Percentiles rank a stretch among this genome's conserved stretches.
Evolutionary conservation across 306 rosid species (phyloP).

Genomic region (Delonix regia): DNA sequence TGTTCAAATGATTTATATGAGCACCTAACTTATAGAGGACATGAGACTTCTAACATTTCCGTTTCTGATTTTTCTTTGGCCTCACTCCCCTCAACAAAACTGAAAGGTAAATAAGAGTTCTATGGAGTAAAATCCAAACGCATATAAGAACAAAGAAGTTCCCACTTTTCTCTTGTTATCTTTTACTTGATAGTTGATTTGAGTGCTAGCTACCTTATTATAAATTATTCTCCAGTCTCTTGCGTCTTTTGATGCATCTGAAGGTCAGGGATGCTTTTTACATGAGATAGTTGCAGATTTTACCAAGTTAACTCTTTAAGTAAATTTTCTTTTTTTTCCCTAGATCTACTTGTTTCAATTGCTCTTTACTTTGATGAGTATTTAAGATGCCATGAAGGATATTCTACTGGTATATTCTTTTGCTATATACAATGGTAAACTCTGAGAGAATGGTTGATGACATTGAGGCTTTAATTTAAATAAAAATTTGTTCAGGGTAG

Average conservation of each 20-base stretch:
- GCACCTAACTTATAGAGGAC: slow-evolving; percentile 13
- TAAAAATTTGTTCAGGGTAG: slow-evolving; percentile 9
- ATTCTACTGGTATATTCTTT: slow-evolving; percentile 16
- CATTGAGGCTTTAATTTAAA: slow-evolving; percentile 7
- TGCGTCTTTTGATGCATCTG: neutral
- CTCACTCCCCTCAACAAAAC: neutral
- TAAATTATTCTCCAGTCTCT: too few relatives aligned
- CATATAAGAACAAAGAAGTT: neutral
- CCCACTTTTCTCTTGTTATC: slow-evolving; percentile 9
- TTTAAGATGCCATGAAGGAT: slow-evolving; percentile 25
- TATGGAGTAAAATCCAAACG: neutral
- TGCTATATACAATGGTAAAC: slow-evolving; percentile 20
- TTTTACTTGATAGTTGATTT: neutral
- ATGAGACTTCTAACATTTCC: neutral
- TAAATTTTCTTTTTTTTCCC: slow-evolving; percentile 5
- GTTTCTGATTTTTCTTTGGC: slow-evolving; percentile 18
- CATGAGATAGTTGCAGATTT: neutral
- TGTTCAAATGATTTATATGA: neutral
- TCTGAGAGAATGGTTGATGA: slow-evolving; percentile 16
- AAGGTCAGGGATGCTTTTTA: neutral
- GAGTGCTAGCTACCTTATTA: too few relatives aligned
- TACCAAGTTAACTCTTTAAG: neutral
- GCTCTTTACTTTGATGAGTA: slow-evolving; percentile 17
- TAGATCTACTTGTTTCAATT: slow-evolving; percentile 20
- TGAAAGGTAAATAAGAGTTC: neutral